Evolutionary conservation across 2,329 filamentous ascomycete genomes (phyloP), one percentile per base, ranked within the genome.

Genomic region (Salinomyces thailandicus): DNA sequence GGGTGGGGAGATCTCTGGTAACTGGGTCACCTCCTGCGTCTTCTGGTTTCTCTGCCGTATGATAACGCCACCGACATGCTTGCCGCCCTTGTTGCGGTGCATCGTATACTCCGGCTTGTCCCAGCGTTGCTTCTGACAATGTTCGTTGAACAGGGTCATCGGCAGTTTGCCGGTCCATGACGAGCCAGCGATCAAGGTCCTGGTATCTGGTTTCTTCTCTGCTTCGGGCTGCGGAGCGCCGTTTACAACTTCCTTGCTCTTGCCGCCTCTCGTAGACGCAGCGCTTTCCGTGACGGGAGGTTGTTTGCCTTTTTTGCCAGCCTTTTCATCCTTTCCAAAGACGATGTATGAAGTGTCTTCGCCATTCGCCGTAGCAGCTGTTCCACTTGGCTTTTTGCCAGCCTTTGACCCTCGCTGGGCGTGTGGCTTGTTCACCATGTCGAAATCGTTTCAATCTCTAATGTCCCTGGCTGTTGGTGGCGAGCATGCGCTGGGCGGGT

Each of bases 81-180:
- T 57, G 31, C 57, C 57, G 16, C 45, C 46, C 4, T 45, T 31
- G 30, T 48, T 54, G 15, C 52, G 52, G 32, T 53, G 48, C 66
- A 85, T 85, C 46, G 81, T 81, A 60, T 94, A 98, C 45, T 93
- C 87, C 2, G 89, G 89, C 57, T 80, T 89, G 47, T 85, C 83
- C 91, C 91, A 98, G 57, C 85, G 85, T 60, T 93, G 84, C 61
- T 89, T 93, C 63, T 94, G 86, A 53, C 87, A 95, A 62, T 93
- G 84, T 67, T 96, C 91, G 22, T 83, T 85, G 45, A 96, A 74
- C 52, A 96, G 72, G 57, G 93, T 95, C 46, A 95, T 83, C 1
- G 91, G 91, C 19, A 98, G 67, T 60, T 98, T 98, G 27, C 91
- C 91, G 0, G 91, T 98, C 91, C 91, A 98, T 49, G 86, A 95